Base-by-base conservation (phyloP, 2,329 filamentous ascomycete species). In the Zymoseptoria tritici region DNA sequence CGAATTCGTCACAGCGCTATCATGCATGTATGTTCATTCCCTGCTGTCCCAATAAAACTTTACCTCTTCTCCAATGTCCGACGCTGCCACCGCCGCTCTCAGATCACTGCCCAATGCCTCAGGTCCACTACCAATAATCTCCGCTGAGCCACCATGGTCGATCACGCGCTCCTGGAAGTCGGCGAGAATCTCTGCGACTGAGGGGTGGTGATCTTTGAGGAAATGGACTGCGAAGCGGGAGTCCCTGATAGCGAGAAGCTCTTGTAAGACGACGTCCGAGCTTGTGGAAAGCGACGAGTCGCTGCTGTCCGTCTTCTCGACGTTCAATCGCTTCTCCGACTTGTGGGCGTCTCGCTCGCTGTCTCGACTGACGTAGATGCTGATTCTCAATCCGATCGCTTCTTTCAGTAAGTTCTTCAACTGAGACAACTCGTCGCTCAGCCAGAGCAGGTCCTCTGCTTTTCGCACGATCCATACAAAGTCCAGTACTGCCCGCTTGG, bases 391-490 rank as follows among this genome's bases (percentile, higher is more conserved):
- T 22, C 63, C 63, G 4, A 76, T 71, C 0, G 66, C 63, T 2
- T 71, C 67, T 3, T 75, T 75, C 1, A 75, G 71, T 7, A 74
- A 74, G 4, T 73, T 74, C 9, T 66, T 67, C 13, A 88, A 72
- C 6, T 77, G 63, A 2, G 79, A 75, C 9, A 89, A 73, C 69
- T 89, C 86, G 5, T 75, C 67, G 24, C 74, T 72, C 9, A 88
- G 75, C 85, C 86, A 89, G 20, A 78, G 74, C 16, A 83, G 71
- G 62, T 88, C 82, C 6, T 72, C 69, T 6, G 74, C 74, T 49
- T 81, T 79, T 13, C 85, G 78, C 46, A 89, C 77, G 1, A 82
- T 81, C 86, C 86, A 89, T 58, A 88, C 75, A n/a, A 89, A 80
- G 66, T 85, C 81, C 1, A 88, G 79, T 4, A 61, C 60, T 4